Base-by-base conservation (phyloP, 2,329 filamentous ascomycete species). In the Colletotrichum karsti region DNA sequence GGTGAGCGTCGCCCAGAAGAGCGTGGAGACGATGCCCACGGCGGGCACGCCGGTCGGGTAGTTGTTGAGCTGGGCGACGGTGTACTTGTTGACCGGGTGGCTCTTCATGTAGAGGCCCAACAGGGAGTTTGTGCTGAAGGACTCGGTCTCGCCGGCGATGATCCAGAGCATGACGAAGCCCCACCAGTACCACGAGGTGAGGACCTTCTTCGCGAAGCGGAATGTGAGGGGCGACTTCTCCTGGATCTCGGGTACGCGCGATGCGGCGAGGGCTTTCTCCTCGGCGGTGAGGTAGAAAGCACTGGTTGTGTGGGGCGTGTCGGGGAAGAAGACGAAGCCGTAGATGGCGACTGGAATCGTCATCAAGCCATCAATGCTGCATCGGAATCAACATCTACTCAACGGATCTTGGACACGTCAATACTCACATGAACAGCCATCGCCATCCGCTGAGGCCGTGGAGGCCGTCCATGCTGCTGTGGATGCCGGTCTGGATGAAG, bases 61-160 rank as follows among this genome's bases (percentile, higher is more conserved):
- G 70, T 87, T 85, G 72, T 89, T 90, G 10, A 85, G 80, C 70
- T 89, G 84, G 1, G 80, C 55, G 0, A 87, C 78, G 0, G 80
- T 78, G 72, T 86, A 88, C 13, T 74, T 73, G 20, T 74, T 76
- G 7, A 73, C 76, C 0, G 84, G 84, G 37, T 85, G 82, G 63
- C 77, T 80, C 72, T 87, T 85, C 75, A 88, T 77, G 73, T 83
- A 88, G 1, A 88, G 77, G 0, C 80, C 77, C 0, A 88, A 77
- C 0, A 93, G 81, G 0, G 87, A 81, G 76, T 93, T 93, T 20
- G 86, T 84, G 58, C 86, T 88, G 76, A 93, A 93, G 0, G 89
- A 91, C 75, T 94, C 91, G 0, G 89, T 90, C 74, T 93, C 90
- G 30, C 91, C 90, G 0, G 90, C 91, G 42, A 93, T 88, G 70